Evolutionary conservation across 2,329 filamentous ascomycete species (phyloP).

Genomic region (Venturia asperata): DNA sequence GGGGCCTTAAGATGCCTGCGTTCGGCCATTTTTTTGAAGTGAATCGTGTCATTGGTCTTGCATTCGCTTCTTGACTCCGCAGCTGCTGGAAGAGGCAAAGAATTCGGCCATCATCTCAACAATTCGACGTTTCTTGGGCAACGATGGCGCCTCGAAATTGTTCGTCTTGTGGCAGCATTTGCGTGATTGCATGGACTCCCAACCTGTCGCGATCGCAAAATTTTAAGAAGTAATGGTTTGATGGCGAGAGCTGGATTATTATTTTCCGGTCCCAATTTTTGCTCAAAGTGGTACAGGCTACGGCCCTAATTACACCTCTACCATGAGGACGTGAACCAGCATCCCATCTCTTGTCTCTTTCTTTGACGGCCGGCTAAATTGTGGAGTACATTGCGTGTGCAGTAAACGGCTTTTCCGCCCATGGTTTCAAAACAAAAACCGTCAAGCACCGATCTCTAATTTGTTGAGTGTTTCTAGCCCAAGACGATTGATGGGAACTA

Average conservation of each 20-base stretch:
- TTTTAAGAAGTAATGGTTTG: neutral
- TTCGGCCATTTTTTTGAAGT: neutral
- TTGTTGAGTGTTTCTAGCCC: neutral
- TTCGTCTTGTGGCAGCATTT: neutral
- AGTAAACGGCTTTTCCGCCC: neutral
- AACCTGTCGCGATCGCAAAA: neutral
- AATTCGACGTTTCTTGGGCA: neutral
- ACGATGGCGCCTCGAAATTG: neutral
- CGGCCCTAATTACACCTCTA: no score
- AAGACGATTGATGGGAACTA: neutral
- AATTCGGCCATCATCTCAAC: neutral
- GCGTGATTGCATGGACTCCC: neutral
- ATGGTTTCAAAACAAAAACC: neutral
- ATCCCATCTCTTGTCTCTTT: neutral
- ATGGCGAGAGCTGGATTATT: no score
- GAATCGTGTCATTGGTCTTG: neutral
- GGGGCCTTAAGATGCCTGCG: no score
- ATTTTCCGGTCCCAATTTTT: no score
- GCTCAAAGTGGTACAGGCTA: neutral
- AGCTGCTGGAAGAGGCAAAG: neutral
- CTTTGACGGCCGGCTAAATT: neutral
- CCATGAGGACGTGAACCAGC: neutral
- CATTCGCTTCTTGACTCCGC: neutral
- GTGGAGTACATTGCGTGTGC: slow-evolving; percentile 6
- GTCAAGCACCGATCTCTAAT: neutral